phyloP scores from a whole-genome alignment of 352 stramenopile species.

The Saprolegnia parasitica region DNA sequence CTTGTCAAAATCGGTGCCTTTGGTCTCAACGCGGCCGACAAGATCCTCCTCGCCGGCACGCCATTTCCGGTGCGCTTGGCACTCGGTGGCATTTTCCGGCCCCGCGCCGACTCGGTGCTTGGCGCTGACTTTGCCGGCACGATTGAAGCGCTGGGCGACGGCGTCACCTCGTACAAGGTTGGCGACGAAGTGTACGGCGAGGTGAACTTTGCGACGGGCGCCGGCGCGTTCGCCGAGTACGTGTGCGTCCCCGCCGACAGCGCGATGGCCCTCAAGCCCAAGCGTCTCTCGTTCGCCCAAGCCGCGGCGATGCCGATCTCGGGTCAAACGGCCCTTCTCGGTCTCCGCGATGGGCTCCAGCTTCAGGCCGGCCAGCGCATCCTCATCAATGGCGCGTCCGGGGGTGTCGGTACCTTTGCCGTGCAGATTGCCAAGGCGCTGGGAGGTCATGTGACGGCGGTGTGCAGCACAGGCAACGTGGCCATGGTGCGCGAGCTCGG shows the following conservation, averaged over 20 bases:
- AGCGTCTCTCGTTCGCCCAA: slow-evolving; percentile 40
- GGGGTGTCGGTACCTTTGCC: slow-evolving; percentile 38
- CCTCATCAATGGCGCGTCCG: slow-evolving; percentile 44
- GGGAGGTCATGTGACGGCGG: slow-evolving; percentile 36
- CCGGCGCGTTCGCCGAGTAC: slow-evolving; percentile 40
- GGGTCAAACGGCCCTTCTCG: slow-evolving; percentile 40
- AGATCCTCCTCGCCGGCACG: neutral
- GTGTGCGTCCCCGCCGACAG: slow-evolving; percentile 32
- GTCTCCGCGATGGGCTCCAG: slow-evolving; percentile 35
- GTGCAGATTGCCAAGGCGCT: slow-evolving; percentile 42
- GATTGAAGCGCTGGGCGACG: slow-evolving; percentile 34
- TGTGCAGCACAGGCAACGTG: slow-evolving; percentile 39
- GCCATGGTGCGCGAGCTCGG: slow-evolving; percentile 38
- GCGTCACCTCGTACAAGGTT: slow-evolving; percentile 34
- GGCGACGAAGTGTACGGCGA: slow-evolving; percentile 38
- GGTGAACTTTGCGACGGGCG: slow-evolving; percentile 7
- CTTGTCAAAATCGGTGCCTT: slow-evolving; percentile 17
- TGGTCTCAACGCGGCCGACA: slow-evolving; percentile 11
- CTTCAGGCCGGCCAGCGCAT: slow-evolving; percentile 41
- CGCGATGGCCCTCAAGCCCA: slow-evolving; percentile 43
- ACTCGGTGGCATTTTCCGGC: neutral
- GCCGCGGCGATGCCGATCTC: slow-evolving; percentile 38
- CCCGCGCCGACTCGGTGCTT: slow-evolving; percentile 15
- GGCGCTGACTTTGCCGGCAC: slow-evolving; percentile 41
- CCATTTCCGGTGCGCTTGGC: slow-evolving; percentile 12